A percentile compares a stretch with the other conserved stretches of the same genome.
Evolutionary conservation across 371 early-diverging fungal species (phyloP).

Genomic region (Mucor ambiguus): DNA sequence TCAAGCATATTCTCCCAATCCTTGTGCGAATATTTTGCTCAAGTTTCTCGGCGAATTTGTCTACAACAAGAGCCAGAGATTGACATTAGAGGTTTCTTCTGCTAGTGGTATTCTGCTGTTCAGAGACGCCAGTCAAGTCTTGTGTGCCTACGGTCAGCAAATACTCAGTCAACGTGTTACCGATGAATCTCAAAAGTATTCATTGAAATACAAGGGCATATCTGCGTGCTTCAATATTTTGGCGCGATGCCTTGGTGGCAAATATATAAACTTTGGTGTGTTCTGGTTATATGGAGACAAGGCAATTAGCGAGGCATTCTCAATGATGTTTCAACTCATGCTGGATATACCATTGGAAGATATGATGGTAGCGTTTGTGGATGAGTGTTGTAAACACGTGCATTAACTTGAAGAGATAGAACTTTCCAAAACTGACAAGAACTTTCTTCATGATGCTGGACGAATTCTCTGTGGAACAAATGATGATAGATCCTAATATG

Average conservation of each 20-base stretch:
- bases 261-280: conserved; percentile 87
- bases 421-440: conserved; percentile 61
- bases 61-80: conserved; percentile 73
- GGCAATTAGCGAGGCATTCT: conserved; percentile 70
- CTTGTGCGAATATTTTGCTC: conserved; percentile 61
- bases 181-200: conserved; percentile 30
- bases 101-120: conserved; percentile 85
- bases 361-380: conserved; percentile 55
- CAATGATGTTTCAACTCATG: conserved; percentile 68
- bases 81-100: conserved; percentile 81
- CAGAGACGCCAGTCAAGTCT: conserved; percentile 72
- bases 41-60: conserved; percentile 80
- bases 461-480: conserved; percentile 61
- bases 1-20: conserved; percentile 61
- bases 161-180: conserved; percentile 16
- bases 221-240: conserved; percentile 73
- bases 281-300: conserved; percentile 84
- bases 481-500: conserved; percentile 56
- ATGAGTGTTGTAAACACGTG: neutral
- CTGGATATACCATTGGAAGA: conserved; percentile 69
- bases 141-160: conserved; percentile 44
- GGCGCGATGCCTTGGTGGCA: conserved; percentile 71
- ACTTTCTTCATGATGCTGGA: conserved; percentile 64
- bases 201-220: conserved; percentile 72
- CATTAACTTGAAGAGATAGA: conserved; percentile 30